A percentile compares a stretch with the other conserved stretches of the same genome.
Evolutionary conservation across 345 rosid species (phyloP).

Genomic region (Camelina sativa): DNA sequence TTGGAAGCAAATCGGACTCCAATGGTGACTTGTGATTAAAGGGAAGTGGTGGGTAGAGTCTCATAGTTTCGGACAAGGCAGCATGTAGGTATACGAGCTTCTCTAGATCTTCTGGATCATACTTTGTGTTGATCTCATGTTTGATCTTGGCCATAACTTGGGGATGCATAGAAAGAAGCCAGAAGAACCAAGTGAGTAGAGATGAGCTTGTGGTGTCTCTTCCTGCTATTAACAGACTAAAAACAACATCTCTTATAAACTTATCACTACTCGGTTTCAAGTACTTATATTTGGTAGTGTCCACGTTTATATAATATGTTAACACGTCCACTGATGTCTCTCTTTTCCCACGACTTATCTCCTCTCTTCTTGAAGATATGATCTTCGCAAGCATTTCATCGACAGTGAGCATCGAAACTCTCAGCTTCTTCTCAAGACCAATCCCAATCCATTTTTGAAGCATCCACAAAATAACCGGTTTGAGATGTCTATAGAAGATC

Average conservation of each 20-base stretch:
- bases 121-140: conserved; percentile 19
- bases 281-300: conserved; percentile 24
- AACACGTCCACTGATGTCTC: conserved; percentile 2
- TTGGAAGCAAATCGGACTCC: conserved; percentile 39
- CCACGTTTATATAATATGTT: conserved; percentile 16
- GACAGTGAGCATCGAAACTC: conserved; percentile 22
- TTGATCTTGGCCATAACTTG: conserved; percentile 37
- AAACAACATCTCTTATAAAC: conserved; percentile 46
- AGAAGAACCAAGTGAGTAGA: conserved; percentile 50
- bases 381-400: not conserved
- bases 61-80: conserved; percentile 36
- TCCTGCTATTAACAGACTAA: conserved; percentile 47
- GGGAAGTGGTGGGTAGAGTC: conserved; percentile 45
- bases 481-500: conserved; percentile 3
- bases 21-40: conserved; percentile 26
- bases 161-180: conserved; percentile 51
- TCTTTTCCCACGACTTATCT: not conserved
- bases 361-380: conserved; percentile 18
- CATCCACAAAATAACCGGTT: conserved; percentile 23
- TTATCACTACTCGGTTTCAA: conserved; percentile 25
- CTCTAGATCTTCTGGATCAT: conserved; percentile 42
- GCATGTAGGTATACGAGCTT: conserved; percentile 43
- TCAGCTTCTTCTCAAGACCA: conserved; percentile 16
- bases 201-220: conserved; percentile 49
- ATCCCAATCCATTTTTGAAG: conserved; percentile 14